These are phyloP conservation scores for Alternaria sp. DNA, from an alignment of 2,329 filamentous ascomycete genomes.

Conservation along the genomic window DNA sequence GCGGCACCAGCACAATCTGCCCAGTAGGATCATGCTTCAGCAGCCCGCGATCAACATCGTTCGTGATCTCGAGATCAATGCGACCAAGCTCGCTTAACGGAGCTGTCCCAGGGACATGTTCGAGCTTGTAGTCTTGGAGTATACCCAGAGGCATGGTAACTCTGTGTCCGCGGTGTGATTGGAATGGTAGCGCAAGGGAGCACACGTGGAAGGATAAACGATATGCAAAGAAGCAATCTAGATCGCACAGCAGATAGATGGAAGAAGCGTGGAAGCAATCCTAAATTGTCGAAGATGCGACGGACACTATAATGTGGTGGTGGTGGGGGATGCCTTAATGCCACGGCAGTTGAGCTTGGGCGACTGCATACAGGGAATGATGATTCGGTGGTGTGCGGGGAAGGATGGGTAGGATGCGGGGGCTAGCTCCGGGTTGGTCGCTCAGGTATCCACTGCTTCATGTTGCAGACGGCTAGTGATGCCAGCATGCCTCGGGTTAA, in stretches of 20 bases:
- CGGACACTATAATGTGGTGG: conserved; percentile 13
- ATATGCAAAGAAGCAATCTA: background rate
- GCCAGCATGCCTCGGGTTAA: conserved; percentile 1
- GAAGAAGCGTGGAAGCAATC: background rate
- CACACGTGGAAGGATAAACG: background rate
- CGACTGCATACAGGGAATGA: background rate
- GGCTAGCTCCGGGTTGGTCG: background rate
- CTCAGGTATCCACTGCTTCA: background rate
- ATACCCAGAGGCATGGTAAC: conserved; percentile 32
- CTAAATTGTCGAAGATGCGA: background rate
- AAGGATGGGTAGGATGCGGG: conserved; percentile 10
- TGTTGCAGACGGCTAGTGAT: background rate
- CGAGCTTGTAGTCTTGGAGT: conserved; percentile 26
- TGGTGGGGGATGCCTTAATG: background rate
- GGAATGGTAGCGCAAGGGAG: background rate
- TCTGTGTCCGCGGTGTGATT: background rate
- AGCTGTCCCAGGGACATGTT: conserved; percentile 33
- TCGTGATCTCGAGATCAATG: conserved; percentile 18
- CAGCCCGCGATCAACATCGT: conserved; percentile 18
- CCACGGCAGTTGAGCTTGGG: background rate
- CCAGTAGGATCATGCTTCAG: conserved; percentile 36
- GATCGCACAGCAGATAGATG: background rate
- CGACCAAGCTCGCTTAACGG: conserved; percentile 28
- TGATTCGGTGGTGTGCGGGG: conserved; percentile 16
- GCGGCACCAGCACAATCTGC: conserved; percentile 58